Conservation (phyloP, 805 yeast genomes). For the Candida ortonii region DNA sequence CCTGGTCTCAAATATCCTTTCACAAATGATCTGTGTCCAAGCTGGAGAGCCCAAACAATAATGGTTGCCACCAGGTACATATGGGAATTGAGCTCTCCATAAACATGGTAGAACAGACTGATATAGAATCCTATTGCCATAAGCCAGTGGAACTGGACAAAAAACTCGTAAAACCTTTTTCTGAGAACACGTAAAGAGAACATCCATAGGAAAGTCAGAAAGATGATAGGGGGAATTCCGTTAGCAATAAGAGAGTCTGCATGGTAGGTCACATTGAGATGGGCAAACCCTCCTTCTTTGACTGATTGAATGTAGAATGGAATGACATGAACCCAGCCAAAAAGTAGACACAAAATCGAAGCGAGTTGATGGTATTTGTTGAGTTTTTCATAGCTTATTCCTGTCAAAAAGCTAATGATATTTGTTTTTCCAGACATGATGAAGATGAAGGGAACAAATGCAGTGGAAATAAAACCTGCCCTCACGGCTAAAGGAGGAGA, state of each 20-base stretch:
- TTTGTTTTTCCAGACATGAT: conserved; percentile 53
- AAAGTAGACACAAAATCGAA: conserved; percentile 40
- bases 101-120: conserved; percentile 45
- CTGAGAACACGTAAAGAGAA: conserved; percentile 42
- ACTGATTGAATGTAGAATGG: conserved; percentile 47
- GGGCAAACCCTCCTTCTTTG: conserved; percentile 46
- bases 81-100: conserved; percentile 34
- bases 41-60: conserved; percentile 50
- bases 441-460: conserved; percentile 49
- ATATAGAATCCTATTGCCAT: conserved; percentile 47
- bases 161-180: conserved; percentile 42
- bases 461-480: conserved; percentile 49
- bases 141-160: conserved; percentile 53
- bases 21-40: conserved; percentile 43
- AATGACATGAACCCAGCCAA: conserved; percentile 47
- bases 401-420: conserved; percentile 46
- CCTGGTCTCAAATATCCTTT: conserved; percentile 48
- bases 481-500: conserved; percentile 57
- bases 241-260: conserved; percentile 28
- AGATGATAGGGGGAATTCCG: conserved; percentile 50
- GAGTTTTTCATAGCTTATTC: conserved; percentile 53
- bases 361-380: conserved; percentile 51
- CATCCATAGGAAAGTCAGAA: conserved; percentile 42
- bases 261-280: conserved; percentile 24
- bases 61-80: conserved; percentile 49